These are phyloP conservation scores for Suillus tomentosus DNA, from an alignment of 768 basidiomycete species.

Conservation along the genomic window DNA sequence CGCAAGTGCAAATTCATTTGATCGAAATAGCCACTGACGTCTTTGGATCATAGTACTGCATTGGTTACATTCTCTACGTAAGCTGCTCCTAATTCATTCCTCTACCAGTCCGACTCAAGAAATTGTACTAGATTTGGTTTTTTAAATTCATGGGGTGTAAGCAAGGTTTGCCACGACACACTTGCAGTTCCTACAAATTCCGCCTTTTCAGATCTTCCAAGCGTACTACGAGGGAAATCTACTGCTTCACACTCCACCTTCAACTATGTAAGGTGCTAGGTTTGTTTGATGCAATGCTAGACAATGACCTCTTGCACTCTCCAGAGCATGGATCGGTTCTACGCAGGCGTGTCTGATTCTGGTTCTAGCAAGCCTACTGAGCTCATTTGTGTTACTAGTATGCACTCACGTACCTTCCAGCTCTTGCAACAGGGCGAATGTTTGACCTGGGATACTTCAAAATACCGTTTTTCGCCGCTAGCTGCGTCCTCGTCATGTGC, in stretches of 20 bases:
- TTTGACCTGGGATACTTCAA: constrained; percentile 75
- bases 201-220: constrained; percentile 60
- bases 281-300: neutral
- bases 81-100: neutral
- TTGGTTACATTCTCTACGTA: constrained; percentile 2
- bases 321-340: constrained; percentile 81
- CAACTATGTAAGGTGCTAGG: constrained; percentile 53
- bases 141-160: constrained; percentile 74
- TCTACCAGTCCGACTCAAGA: neutral
- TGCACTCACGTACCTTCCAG: constrained; percentile 61
- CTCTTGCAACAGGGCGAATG: constrained; percentile 62
- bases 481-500: constrained; percentile 50
- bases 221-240: constrained; percentile 63
- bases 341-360: constrained; percentile 49
- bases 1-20: constrained; percentile 18
- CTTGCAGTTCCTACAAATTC: constrained; percentile 1
- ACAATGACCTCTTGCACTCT: neutral
- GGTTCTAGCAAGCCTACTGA: constrained; percentile 2
- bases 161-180: constrained; percentile 22
- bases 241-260: constrained; percentile 52
- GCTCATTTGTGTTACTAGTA: constrained; percentile 44
- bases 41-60: constrained; percentile 42
- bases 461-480: constrained; percentile 48
- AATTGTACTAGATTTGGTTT: constrained; percentile 56
- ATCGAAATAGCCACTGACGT: constrained; percentile 22